phyloP scores from a whole-genome alignment of 1,284 basidiomycete genomes.

The Afroboletus lepidellus region DNA sequence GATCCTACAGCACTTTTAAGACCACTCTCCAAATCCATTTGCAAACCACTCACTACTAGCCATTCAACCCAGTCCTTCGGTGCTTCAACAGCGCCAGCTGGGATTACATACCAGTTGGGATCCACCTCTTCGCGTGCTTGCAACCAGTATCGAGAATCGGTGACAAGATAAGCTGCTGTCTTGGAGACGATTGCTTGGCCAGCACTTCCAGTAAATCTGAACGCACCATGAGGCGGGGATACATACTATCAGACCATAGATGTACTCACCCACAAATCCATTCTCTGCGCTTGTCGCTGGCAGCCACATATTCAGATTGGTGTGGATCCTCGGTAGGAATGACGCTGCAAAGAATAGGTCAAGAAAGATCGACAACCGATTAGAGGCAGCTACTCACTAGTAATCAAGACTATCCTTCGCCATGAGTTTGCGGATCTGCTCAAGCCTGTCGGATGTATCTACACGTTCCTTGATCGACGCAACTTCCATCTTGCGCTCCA shows the following conservation, averaged over 20 bases:
- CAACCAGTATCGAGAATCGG: conserved; percentile 88
- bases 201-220: conserved; percentile 83
- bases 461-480: conserved; percentile 51
- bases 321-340: conserved; percentile 88
- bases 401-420: conserved; percentile 75
- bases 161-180: conserved; percentile 69
- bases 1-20: conserved; percentile 39
- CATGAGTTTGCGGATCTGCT: conserved; percentile 70
- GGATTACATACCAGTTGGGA: conserved; percentile 73
- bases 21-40: neutral
- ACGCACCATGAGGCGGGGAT: conserved; percentile 4
- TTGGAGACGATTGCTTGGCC: conserved; percentile 79
- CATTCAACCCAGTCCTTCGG: conserved; percentile 80
- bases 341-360: conserved; percentile 40
- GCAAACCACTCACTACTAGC: conserved; percentile 50
- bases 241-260: neutral
- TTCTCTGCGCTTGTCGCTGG: conserved; percentile 77
- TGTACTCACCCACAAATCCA: conserved; percentile 76
- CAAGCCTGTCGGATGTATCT: conserved; percentile 63
- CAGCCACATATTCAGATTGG: conserved; percentile 83
- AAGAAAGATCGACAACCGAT: conserved; percentile 10
- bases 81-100: conserved; percentile 58
- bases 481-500: conserved; percentile 63
- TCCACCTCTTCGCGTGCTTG: conserved; percentile 81
- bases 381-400: conserved; percentile 59